Conservation (phyloP, 192 early-diverging fungal species). For the Coemansia sp. region DNA sequence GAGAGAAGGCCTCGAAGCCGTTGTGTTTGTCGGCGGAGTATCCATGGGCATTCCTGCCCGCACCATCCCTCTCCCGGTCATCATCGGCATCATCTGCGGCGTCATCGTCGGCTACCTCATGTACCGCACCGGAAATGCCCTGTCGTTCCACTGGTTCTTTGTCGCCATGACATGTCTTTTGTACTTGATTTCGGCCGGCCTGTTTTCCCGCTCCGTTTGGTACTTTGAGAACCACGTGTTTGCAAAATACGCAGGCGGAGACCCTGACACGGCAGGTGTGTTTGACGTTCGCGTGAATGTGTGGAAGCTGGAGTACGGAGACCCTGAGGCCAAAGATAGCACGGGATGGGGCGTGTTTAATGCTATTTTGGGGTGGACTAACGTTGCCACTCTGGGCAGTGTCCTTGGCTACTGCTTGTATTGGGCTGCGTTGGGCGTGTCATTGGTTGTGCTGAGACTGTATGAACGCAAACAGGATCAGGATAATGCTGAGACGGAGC, state of each 20-base stretch:
- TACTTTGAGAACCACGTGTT: slow-evolving; percentile 69
- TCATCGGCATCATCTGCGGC: slow-evolving; percentile 71
- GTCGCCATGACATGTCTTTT: slow-evolving; percentile 67
- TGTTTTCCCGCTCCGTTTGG: slow-evolving; percentile 68
- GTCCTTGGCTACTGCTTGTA: slow-evolving; percentile 78
- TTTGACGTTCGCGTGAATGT: slow-evolving; percentile 62
- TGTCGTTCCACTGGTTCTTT: slow-evolving; percentile 81
- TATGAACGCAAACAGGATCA: slow-evolving; percentile 21
- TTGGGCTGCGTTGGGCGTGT: slow-evolving; percentile 65
- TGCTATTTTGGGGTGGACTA: slow-evolving; percentile 76
- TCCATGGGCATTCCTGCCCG: slow-evolving; percentile 62
- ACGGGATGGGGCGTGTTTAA: slow-evolving; percentile 72
- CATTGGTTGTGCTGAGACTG: slow-evolving; percentile 47
- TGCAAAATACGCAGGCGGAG: slow-evolving; percentile 66
- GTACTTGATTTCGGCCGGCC: slow-evolving; percentile 79
- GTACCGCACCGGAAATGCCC: slow-evolving; percentile 67
- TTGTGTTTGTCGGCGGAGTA: slow-evolving; percentile 87
- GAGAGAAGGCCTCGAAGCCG: slow-evolving; percentile 86
- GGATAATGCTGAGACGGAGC: not conserved
- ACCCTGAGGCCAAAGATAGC: slow-evolving; percentile 55
- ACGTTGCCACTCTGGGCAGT: slow-evolving; percentile 70
- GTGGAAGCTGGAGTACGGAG: slow-evolving; percentile 66
- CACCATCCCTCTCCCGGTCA: slow-evolving; percentile 78
- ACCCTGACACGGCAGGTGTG: slow-evolving; percentile 58
- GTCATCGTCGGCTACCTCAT: slow-evolving; percentile 69